These are phyloP conservation scores for Leptodontidium sp. DNA, from an alignment of 2,329 filamentous ascomycete genomes.

Conservation along the genomic window DNA sequence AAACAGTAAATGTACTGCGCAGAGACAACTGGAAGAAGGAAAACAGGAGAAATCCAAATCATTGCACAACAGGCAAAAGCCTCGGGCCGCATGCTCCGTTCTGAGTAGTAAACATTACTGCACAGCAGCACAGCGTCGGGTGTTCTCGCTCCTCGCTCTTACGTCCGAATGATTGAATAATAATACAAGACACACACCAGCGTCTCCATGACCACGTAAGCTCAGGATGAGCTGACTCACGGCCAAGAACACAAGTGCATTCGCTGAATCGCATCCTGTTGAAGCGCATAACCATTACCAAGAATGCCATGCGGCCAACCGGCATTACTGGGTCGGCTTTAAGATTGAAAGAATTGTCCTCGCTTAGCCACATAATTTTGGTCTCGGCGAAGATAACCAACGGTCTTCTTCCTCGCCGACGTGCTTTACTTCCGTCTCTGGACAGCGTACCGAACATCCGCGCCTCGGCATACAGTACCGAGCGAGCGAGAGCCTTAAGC, in stretches of 20 bases:
- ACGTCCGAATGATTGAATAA: neutral
- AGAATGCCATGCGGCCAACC: neutral
- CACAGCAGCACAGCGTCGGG: neutral
- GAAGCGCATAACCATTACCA: neutral
- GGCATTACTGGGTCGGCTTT: neutral
- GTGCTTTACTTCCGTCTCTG: neutral
- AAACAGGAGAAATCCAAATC: slow-evolving; percentile 1
- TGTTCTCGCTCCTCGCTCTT: neutral
- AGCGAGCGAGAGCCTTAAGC: neutral
- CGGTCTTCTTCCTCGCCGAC: neutral
- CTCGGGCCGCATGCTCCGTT: slow-evolving; percentile 7
- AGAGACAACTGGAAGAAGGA: neutral
- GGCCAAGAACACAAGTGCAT: neutral
- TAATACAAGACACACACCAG: neutral
- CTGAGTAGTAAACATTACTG: slow-evolving; percentile 2
- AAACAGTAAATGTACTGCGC: neutral
- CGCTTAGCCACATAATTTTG: too few species aligned
- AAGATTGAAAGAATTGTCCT: neutral
- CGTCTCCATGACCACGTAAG: neutral
- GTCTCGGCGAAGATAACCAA: too few species aligned
- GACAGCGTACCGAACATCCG: neutral
- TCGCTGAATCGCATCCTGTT: neutral
- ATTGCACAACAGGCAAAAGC: neutral
- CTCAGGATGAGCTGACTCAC: neutral
- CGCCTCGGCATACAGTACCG: neutral